Base-by-base conservation (phyloP, 2,329 filamentous ascomycete genomes). In the Emericellopsis cladophorae region DNA sequence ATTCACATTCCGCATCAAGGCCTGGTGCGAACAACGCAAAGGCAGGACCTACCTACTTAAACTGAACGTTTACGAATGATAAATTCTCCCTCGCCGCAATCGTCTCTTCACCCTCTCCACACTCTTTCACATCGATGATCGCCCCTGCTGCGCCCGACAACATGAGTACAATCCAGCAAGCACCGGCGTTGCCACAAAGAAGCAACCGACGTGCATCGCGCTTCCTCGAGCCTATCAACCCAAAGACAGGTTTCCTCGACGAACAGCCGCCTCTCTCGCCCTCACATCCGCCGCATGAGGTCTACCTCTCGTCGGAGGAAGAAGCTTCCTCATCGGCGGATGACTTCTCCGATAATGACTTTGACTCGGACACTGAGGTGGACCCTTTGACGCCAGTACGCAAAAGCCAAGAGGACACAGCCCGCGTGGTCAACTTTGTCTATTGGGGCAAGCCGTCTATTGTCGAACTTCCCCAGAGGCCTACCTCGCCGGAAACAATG, bases 241-340 rank as follows among this genome's bases (percentile, higher is more conserved):
- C 41, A 22, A 44, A 41, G 31, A 21, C 32, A 5, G 35, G 12
- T 35, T 33, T 57, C 33, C 42, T 49, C 23, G 32, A 45, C 21
- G 51, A 58, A 26, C 51, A 55, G 31, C 56, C 55, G 15, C 51
- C 54, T 21, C 53, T 58, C 33, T 51, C 60, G 37, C 51, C 59
- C 12, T 59, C 65, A 37, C 59, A 63, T 18, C 61, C 66, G 2
- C 71, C 74, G 6, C 75, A 79, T 53, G 71, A 77, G 42, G 51
- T 74, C 43, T 81, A 81, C 54, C 68, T 81, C 22, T 80, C 76
- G 2, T 79, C 75, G 0, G 77, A 81, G 48, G 77, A 81, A 53
- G 77, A 80, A 46, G 74, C 68, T 24, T 80, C 76, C 2, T 76
- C 76, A 2, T 74, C 72, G 15, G 70, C 72, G 36, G 76, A 76